Conservation (phyloP, 176 grass and related monocot species). For the Guadua angustifolia region DNA sequence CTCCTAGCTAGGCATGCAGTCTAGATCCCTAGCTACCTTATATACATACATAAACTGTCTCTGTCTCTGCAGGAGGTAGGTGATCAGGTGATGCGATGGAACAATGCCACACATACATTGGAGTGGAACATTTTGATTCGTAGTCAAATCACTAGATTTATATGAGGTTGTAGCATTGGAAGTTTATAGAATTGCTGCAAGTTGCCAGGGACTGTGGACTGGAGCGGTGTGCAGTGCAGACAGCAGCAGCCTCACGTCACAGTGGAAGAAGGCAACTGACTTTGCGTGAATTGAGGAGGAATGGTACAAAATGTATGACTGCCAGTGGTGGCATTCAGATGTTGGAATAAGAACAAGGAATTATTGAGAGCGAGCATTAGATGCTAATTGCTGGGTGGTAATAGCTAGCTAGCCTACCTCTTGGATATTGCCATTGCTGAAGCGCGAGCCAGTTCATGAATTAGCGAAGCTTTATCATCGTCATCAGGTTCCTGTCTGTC, state of each 20-base stretch:
- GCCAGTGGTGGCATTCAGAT: constrained; percentile 9
- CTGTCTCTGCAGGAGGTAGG: too few species aligned
- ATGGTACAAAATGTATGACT: constrained; percentile 38
- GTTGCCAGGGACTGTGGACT: neutral
- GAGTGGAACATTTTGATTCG: neutral
- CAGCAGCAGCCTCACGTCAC: neutral
- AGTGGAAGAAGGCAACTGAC: neutral
- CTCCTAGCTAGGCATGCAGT: neutral
- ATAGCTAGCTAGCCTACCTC: too few species aligned
- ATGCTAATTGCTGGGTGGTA: neutral
- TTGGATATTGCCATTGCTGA: too few species aligned
- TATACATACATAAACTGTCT: neutral
- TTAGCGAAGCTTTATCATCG: neutral
- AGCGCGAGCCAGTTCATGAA: too few species aligned
- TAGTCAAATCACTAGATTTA: neutral
- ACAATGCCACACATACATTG: neutral
- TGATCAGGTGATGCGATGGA: neutral
- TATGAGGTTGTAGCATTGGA: neutral
- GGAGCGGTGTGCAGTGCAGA: neutral
- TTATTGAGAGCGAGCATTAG: neutral
- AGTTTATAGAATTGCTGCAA: neutral
- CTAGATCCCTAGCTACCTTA: neutral
- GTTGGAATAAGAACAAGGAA: constrained; percentile 16
- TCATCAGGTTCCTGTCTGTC: neutral
- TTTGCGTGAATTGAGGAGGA: constrained; percentile 21